Conservation (phyloP, 139 green algal genomes). For the Coelastrella sp. region DNA sequence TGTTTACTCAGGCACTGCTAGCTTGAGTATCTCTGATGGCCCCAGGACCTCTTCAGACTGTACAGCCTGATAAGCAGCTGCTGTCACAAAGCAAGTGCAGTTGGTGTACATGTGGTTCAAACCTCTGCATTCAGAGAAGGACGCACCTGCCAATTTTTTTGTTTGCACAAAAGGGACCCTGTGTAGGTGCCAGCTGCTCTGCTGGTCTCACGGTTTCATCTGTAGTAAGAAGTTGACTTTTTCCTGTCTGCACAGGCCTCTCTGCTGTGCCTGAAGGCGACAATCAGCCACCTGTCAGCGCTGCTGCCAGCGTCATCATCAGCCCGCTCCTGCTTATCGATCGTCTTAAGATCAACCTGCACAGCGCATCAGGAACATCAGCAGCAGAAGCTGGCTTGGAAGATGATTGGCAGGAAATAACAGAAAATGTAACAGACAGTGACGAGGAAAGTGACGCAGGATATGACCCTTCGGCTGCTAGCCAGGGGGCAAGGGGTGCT, state of each 20-base stretch:
- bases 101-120: no score
- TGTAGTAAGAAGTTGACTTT: not conserved
- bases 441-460: slow-evolving; percentile 42
- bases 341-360: slow-evolving; percentile 33
- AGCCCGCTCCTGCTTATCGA: slow-evolving; percentile 38
- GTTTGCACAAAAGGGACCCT: no score
- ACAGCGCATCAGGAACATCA: not conserved
- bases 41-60: no score
- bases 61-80: no score
- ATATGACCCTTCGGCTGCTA: slow-evolving; percentile 30
- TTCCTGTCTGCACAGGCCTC: not conserved
- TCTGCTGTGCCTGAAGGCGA: slow-evolving; percentile 1
- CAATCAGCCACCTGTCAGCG: not conserved
- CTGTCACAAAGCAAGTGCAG: no score
- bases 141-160: no score
- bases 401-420: not conserved
- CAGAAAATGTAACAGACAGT: not conserved
- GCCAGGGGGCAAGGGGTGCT: not conserved
- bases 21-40: no score
- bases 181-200: no score
- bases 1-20: no score
- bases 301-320: slow-evolving; percentile 15
- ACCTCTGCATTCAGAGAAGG: no score
- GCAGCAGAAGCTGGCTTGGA: slow-evolving; percentile 11
- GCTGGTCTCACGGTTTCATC: no score